phyloP scores from a whole-genome alignment of 208 protist species.

The Zelonia costaricensis region DNA sequence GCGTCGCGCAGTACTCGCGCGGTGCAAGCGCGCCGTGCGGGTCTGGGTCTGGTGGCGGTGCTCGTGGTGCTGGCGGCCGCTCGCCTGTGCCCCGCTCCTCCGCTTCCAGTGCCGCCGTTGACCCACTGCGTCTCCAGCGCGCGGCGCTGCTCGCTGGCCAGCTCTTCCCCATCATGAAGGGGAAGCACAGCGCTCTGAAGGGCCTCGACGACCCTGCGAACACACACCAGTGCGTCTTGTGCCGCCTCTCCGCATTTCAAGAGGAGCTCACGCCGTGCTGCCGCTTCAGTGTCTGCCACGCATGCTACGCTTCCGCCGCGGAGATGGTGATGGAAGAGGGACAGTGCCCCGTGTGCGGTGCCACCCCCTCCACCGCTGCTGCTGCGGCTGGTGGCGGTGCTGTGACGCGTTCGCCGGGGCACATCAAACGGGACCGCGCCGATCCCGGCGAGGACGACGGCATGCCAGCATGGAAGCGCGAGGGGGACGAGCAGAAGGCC shows the following conservation, averaged over 20 bases:
- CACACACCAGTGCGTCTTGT: slow-evolving; percentile 61
- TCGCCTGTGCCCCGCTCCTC: background rate
- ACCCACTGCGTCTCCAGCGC: slow-evolving; percentile 45
- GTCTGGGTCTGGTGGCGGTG: background rate
- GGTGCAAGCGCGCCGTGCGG: too few relatives aligned
- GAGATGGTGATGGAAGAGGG: slow-evolving; percentile 64
- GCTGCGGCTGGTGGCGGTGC: background rate
- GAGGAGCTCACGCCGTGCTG: slow-evolving; percentile 55
- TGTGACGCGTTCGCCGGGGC: background rate
- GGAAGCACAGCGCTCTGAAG: slow-evolving; percentile 9
- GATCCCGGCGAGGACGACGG: too few relatives aligned
- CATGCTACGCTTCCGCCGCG: slow-evolving; percentile 52
- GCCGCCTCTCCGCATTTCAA: slow-evolving; percentile 52
- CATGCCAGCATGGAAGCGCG: slow-evolving; percentile 6
- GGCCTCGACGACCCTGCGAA: slow-evolving; percentile 21
- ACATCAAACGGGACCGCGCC: slow-evolving; percentile 10
- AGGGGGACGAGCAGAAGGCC: slow-evolving; percentile 3
- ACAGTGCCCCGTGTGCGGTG: slow-evolving; percentile 74
- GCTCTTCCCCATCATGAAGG: slow-evolving; percentile 60
- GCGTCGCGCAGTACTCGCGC: too few relatives aligned
- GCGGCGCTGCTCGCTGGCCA: slow-evolving; percentile 49
- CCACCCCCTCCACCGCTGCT: background rate
- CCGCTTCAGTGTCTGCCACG: slow-evolving; percentile 46
- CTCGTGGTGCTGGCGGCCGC: background rate
- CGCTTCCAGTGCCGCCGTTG: slow-evolving; percentile 6